Conservation (phyloP, 441 rosid species). For the Daphne laureola region DNA sequence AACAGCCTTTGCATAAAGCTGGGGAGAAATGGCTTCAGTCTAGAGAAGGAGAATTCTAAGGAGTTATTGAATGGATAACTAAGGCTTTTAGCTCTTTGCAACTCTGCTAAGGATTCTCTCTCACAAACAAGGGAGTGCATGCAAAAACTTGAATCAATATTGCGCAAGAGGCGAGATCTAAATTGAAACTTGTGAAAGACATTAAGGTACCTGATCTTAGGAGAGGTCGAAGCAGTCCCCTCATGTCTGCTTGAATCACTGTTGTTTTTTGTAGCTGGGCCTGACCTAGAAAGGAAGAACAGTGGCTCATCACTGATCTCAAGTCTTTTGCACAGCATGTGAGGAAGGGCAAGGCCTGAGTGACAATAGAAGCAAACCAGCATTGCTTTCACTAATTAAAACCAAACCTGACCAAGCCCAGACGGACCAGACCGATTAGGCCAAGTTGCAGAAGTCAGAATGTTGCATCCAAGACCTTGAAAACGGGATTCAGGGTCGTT, state of each 20-base stretch:
- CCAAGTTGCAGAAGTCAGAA: slow-evolving; percentile 15
- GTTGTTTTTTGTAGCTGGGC: slow-evolving; percentile 1
- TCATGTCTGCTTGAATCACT: background rate
- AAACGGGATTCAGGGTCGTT: slow-evolving; percentile 20
- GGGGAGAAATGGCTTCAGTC: slow-evolving; percentile 28
- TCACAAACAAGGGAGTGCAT: slow-evolving; percentile 18
- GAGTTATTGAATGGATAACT: slow-evolving; percentile 28
- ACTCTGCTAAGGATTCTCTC: slow-evolving; percentile 28
- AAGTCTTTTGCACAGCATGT: slow-evolving; percentile 25
- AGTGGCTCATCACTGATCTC: background rate
- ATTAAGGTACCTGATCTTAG: slow-evolving; percentile 23
- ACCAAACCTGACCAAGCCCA: background rate
- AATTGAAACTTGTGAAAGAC: slow-evolving; percentile 5
- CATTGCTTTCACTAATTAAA: slow-evolving; percentile 6
- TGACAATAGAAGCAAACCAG: slow-evolving; percentile 15
- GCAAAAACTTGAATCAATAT: slow-evolving; percentile 22
- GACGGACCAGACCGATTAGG: slow-evolving; percentile 3
- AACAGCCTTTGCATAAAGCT: slow-evolving; percentile 26
- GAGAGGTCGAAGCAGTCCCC: background rate
- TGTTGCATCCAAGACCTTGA: slow-evolving; percentile 26
- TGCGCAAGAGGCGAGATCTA: slow-evolving; percentile 23
- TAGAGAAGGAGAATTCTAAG: slow-evolving; percentile 19
- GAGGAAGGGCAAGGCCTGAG: slow-evolving; percentile 16
- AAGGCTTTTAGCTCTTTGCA: slow-evolving; percentile 28
- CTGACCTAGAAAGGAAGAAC: background rate